These are phyloP conservation scores for Umbelopsis vinacea DNA, from an alignment of 192 early-diverging fungal genomes.

Conservation along the genomic window DNA sequence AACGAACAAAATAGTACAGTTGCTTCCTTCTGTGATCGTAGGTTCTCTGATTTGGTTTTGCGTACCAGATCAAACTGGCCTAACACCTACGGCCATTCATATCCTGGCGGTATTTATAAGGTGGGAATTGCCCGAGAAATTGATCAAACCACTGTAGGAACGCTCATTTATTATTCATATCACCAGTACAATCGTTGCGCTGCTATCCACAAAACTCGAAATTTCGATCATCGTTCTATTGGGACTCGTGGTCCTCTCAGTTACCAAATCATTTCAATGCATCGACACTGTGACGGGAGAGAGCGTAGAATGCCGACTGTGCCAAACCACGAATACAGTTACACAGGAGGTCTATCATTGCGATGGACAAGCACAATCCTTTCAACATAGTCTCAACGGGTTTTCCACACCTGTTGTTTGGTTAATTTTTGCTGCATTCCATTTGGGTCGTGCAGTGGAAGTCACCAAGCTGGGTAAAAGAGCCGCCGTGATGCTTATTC, in stretches of 20 bases:
- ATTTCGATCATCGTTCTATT: slow-evolving; percentile 58
- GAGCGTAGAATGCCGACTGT: slow-evolving; percentile 57
- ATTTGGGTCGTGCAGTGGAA: slow-evolving; percentile 71
- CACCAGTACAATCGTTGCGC: slow-evolving; percentile 53
- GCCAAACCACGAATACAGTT: slow-evolving; percentile 34
- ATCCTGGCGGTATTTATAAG: slow-evolving; percentile 44
- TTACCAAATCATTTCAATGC: slow-evolving; percentile 67
- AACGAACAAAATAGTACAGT: slow-evolving; percentile 4
- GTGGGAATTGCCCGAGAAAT: slow-evolving; percentile 3
- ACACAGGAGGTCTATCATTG: slow-evolving; percentile 54
- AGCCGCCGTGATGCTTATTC: slow-evolving; percentile 59
- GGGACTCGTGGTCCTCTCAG: slow-evolving; percentile 57
- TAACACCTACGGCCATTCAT: slow-evolving; percentile 39
- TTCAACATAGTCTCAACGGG: slow-evolving; percentile 62
- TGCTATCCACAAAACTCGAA: slow-evolving; percentile 55
- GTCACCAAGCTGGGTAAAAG: slow-evolving; percentile 67
- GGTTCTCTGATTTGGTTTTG: slow-evolving; percentile 38
- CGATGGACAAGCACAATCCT: slow-evolving; percentile 58
- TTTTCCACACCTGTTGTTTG: slow-evolving; percentile 69
- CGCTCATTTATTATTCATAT: neutral
- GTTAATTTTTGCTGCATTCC: slow-evolving; percentile 77
- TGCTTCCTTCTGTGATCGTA: slow-evolving; percentile 32
- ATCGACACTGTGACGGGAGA: slow-evolving; percentile 47
- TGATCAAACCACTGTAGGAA: too few species aligned
- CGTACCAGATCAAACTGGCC: slow-evolving; percentile 26